Evolutionary conservation across 345 rosid genomes (phyloP).

Genomic region (Eucalyptus globulus): DNA sequence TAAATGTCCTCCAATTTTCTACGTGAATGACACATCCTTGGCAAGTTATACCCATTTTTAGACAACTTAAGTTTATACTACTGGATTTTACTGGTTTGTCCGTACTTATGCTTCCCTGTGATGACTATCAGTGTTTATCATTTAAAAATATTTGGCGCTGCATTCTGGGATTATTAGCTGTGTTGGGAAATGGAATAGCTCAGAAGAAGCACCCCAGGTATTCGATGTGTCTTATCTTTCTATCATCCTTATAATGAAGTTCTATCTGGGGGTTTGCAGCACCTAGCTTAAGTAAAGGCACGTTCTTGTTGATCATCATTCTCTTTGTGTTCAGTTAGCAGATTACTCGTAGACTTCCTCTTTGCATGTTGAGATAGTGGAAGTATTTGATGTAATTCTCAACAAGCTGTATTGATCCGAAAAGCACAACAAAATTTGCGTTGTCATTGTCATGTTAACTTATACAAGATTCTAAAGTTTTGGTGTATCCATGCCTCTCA

Average conservation of each 20-base stretch:
- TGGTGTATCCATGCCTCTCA: not conserved
- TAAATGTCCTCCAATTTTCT: conserved; percentile 86
- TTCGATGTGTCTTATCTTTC: not conserved
- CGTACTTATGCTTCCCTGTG: not conserved
- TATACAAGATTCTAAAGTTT: not conserved
- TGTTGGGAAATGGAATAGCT: conserved; percentile 67
- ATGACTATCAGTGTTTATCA: not conserved
- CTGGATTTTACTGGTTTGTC: not conserved
- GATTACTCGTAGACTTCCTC: not conserved
- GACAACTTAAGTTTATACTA: not conserved
- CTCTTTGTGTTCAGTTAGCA: not conserved
- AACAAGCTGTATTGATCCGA: not conserved
- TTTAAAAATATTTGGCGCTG: not conserved
- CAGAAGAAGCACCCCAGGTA: conserved; percentile 69
- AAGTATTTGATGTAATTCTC: not conserved
- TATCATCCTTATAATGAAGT: not conserved
- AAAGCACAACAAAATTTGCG: not conserved
- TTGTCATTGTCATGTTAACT: not conserved
- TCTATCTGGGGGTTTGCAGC: not conserved
- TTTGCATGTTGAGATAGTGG: not conserved
- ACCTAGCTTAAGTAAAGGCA: not conserved
- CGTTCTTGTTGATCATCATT: not conserved
- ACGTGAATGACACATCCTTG: conserved; percentile 93
- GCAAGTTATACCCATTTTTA: conserved; percentile 9
- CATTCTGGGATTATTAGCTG: conserved; percentile 58